phyloP scores from a whole-genome alignment of 306 rosid species.

The Fragaria nilgerrensis region DNA sequence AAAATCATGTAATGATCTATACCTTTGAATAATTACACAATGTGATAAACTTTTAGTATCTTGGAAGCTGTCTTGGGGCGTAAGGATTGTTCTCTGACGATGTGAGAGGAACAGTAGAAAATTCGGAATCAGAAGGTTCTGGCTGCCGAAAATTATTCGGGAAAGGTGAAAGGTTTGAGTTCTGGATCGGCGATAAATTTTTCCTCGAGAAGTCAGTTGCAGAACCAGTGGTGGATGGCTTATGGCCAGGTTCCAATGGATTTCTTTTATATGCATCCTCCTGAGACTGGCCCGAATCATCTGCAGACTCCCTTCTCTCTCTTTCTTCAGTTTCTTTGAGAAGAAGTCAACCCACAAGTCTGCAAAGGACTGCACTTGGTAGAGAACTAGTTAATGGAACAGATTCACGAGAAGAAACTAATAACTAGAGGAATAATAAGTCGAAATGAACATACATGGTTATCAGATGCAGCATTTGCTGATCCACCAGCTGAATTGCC shows the following conservation, averaged over 20 bases:
- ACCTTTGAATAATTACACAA: slow-evolving; percentile 64
- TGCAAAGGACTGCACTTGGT: slow-evolving; percentile 80
- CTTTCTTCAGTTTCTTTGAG: slow-evolving; percentile 88
- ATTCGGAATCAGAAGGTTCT: slow-evolving; percentile 67
- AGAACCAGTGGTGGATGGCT: slow-evolving; percentile 34
- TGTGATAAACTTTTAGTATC: slow-evolving; percentile 43
- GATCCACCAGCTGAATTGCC: slow-evolving; percentile 59
- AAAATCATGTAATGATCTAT: slow-evolving; percentile 43
- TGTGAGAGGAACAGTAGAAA: slow-evolving; percentile 88
- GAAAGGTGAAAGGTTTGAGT: slow-evolving; percentile 29
- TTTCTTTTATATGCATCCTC: slow-evolving; percentile 41
- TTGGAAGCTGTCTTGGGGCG: slow-evolving; percentile 45
- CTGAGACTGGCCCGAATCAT: slow-evolving; percentile 32
- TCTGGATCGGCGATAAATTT: slow-evolving; percentile 38
- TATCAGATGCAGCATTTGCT: slow-evolving; percentile 54
- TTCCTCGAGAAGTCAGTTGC: slow-evolving; percentile 31
- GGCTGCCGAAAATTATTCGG: slow-evolving; percentile 45
- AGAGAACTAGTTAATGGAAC: slow-evolving; percentile 12
- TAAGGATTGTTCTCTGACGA: slow-evolving; percentile 53
- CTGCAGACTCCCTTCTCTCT: slow-evolving; percentile 64
- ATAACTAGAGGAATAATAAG: neutral
- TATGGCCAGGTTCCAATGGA: slow-evolving; percentile 30
- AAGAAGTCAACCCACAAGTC: slow-evolving; percentile 99
- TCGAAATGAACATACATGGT: slow-evolving; percentile 46
- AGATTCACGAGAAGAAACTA: neutral